A percentile compares a stretch with the other conserved stretches of the same genome.
These are phyloP conservation scores for Erysimum cheiranthoides DNA, from an alignment of 345 rosid genomes.

Conservation along the genomic window DNA sequence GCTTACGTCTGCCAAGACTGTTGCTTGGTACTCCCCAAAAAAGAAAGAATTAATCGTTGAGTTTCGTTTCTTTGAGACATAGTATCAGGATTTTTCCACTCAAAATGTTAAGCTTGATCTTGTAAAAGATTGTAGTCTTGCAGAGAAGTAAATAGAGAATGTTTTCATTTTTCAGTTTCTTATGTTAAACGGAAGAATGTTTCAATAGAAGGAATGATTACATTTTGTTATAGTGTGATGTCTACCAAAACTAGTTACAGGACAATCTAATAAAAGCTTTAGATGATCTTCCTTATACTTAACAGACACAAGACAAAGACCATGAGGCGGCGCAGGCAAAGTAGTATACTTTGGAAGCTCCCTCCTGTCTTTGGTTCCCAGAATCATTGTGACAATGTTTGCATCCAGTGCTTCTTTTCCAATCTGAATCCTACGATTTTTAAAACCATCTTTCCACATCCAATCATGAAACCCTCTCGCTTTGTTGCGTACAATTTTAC, in stretches of 20 bases:
- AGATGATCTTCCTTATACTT: conserved; percentile 72
- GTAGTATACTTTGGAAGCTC: conserved; percentile 72
- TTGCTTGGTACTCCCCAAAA: conserved; percentile 92
- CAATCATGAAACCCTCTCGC: no score
- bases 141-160: conserved; percentile 33
- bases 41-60: conserved; percentile 85
- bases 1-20: conserved; percentile 89
- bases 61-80: conserved; percentile 80
- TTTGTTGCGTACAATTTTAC: no score
- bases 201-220: conserved; percentile 64
- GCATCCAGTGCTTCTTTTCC: conserved; percentile 88
- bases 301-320: conserved; percentile 73
- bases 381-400: conserved; percentile 64
- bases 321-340: conserved; percentile 75
- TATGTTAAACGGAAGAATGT: conserved; percentile 11
- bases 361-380: conserved; percentile 70
- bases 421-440: conserved; percentile 72
- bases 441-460: no score
- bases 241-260: conserved; percentile 78
- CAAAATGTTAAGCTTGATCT: conserved; percentile 24
- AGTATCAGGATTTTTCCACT: conserved; percentile 24
- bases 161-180: background rate
- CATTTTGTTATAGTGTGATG: conserved; percentile 62
- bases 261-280: conserved; percentile 62
- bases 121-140: no score